phyloP scores from a whole-genome alignment of 2,329 filamentous ascomycete species.

The Elsinoe necatrix region DNA sequence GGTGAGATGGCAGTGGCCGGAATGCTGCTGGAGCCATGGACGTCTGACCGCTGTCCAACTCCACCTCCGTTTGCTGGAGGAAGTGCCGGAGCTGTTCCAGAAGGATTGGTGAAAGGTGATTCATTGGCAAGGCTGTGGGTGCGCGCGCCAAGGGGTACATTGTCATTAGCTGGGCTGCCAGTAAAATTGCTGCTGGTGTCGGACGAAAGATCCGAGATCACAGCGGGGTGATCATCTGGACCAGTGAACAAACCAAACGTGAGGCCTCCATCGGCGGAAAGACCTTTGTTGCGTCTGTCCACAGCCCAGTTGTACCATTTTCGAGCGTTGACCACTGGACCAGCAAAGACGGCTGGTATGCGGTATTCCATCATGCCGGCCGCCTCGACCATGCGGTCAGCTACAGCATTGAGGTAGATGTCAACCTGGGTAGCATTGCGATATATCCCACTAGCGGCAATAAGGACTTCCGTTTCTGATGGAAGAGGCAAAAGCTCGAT shows the following conservation, averaged over 20 bases:
- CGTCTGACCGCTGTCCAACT: no score
- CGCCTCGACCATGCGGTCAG: slow-evolving; percentile 1
- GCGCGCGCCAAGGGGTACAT: neutral
- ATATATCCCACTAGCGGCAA: neutral
- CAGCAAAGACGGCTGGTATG: slow-evolving; percentile 1
- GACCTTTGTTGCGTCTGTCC: neutral
- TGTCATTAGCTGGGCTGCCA: neutral
- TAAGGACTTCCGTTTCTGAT: neutral
- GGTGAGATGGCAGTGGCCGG: neutral
- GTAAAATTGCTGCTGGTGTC: neutral
- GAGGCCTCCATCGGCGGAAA: neutral
- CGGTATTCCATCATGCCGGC: slow-evolving; percentile 13
- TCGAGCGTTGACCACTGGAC: neutral
- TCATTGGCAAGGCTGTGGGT: neutral
- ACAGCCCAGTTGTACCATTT: slow-evolving; percentile 6
- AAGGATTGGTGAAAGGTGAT: neutral
- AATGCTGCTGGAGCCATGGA: neutral
- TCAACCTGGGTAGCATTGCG: neutral
- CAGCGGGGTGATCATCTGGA: slow-evolving; percentile 2
- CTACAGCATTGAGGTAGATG: neutral
- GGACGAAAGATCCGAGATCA: neutral
- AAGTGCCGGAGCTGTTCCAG: neutral
- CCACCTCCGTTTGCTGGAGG: neutral
- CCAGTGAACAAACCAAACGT: slow-evolving; percentile 6
- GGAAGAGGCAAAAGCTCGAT: neutral